Base-by-base conservation (phyloP, 495 filamentous ascomycete species). In the Penicillium mononematosum region DNA sequence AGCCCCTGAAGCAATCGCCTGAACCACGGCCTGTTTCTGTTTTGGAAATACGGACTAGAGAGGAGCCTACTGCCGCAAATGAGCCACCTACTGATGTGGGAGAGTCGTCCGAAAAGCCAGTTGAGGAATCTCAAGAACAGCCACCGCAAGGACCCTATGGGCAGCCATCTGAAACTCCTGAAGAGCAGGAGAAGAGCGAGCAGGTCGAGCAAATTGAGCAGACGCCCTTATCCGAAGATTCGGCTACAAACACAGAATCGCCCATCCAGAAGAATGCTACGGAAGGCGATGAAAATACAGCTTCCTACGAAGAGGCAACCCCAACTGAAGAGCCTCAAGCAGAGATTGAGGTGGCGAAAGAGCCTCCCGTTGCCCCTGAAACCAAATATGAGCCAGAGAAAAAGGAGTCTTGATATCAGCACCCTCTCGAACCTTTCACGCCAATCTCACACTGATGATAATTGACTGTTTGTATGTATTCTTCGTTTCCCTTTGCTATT, bases 1-100 rank as follows among this genome's bases (percentile, higher is more conserved):
- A 61, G 29, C 55, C 60, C 29, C 24, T 58, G 48, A 50, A 60
- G 46, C 61, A 62, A 19, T 60, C 56, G 5, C 56, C 58, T 0
- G 64, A 65, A 38, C 50, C 60, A 6, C 50, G 58, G 22, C 42
- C 61, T 27, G 29, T 59, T 49, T 55, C 58, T 20, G 45, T 50
- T 14, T 46, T 55, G 22, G 55, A 61, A 41, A 5, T 58, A 7
- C 32, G 41, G 10, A 25, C 32, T 25, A 36, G n/a, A 3, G 22
- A 42, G 27, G 55, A 36, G 19, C 25, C 51, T 31, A 19, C 29
- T 22, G 17, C 34, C 22, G 41, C 55, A n/a, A 58, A 47, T 27
- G 56, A 62, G 20, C 20, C 43, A 10, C 3, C 55, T n/a, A n/a
- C 14, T 25, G 27, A 45, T 20, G 14, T 27, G 16, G 52, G 17